A percentile compares a stretch with the other conserved stretches of the same genome.
Evolutionary conservation across 2,329 filamentous ascomycete genomes (phyloP).

Genomic region (Colletotrichum somersetense): DNA sequence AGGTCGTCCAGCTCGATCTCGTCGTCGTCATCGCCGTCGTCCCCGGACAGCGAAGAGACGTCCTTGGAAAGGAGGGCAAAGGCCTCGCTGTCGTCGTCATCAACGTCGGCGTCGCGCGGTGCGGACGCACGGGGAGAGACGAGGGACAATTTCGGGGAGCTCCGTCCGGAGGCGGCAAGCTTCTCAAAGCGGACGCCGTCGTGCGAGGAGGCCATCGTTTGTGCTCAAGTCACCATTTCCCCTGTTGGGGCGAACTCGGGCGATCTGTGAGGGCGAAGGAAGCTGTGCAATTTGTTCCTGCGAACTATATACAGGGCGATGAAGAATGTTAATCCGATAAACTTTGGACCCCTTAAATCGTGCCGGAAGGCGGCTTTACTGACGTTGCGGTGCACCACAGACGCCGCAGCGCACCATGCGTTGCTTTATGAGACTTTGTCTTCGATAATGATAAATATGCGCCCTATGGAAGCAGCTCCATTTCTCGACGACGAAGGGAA

Average conservation of each 20-base stretch:
- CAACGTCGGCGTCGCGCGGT: background rate
- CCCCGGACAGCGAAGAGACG: background rate
- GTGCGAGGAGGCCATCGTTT: conserved; percentile 12
- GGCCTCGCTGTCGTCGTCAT: conserved; percentile 6
- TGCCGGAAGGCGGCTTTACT: no score
- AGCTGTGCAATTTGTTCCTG: no score
- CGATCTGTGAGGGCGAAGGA: no score
- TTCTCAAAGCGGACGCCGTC: conserved; percentile 14
- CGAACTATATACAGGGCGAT: no score
- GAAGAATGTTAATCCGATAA: no score
- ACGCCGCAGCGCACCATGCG: no score
- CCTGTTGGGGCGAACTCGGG: no score
- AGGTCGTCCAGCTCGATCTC: conserved; percentile 5
- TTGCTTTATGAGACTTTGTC: no score
- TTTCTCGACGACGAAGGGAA: background rate
- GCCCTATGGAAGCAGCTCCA: background rate
- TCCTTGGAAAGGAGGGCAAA: conserved; percentile 9
- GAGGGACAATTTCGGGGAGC: conserved; percentile 1
- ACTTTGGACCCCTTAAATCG: no score
- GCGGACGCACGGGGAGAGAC: background rate
- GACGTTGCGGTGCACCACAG: no score
- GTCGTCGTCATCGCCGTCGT: background rate
- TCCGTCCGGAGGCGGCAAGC: background rate
- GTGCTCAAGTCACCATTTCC: background rate
- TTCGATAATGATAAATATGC: no score